phyloP scores from a whole-genome alignment of 2,329 filamentous ascomycete species.

The Pyrenochaeta sp. region DNA sequence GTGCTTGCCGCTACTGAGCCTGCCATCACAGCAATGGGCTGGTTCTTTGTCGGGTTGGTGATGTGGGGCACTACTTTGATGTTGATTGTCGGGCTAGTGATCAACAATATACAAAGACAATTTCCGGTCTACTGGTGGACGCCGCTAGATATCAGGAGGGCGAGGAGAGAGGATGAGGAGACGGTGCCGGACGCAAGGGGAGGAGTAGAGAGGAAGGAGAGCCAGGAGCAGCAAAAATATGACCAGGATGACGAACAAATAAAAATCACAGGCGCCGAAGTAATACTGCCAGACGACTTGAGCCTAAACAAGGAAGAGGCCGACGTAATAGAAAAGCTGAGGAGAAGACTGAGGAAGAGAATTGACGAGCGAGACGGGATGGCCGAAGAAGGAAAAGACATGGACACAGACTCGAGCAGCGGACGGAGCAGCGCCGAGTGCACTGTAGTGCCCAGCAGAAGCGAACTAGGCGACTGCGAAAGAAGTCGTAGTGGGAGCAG shows the following conservation, averaged over 20 bases:
- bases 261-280: conserved; percentile 39
- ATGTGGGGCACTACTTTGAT: conserved; percentile 54
- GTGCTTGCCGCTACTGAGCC: conserved; percentile 55
- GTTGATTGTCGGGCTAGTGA: conserved; percentile 51
- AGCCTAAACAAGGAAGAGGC: conserved; percentile 47
- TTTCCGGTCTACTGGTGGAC: conserved; percentile 62
- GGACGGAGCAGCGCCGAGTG: conserved; percentile 29
- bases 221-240: conserved; percentile 22
- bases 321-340: conserved; percentile 47
- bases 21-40: conserved; percentile 54
- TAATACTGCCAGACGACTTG: conserved; percentile 48
- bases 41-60: conserved; percentile 56
- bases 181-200: conserved; percentile 29
- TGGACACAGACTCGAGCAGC: conserved; percentile 13
- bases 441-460: conserved; percentile 29
- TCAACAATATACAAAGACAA: conserved; percentile 58
- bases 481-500: conserved; percentile 18
- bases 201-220: conserved; percentile 28
- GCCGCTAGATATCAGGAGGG: conserved; percentile 45
- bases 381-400: conserved; percentile 13
- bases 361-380: conserved; percentile 11
- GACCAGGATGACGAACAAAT: conserved; percentile 31
- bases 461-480: conserved; percentile 8
- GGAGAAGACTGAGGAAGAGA: conserved; percentile 38
- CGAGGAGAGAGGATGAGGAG: conserved; percentile 32